Evolutionary conservation across 441 rosid genomes (phyloP).

Genomic region (Adansonia grandidieri): DNA sequence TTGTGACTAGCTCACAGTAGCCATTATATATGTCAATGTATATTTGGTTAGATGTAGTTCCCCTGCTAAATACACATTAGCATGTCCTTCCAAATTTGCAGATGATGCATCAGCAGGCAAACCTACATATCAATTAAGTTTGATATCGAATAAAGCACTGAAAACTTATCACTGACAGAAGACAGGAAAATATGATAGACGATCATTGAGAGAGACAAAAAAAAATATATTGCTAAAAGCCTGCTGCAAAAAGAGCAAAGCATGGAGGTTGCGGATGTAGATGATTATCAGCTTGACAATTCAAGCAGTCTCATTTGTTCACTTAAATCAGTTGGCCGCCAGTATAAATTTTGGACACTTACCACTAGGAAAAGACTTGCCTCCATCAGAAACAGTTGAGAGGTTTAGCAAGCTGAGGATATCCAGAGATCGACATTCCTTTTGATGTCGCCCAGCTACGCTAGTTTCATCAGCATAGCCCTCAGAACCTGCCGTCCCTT

Average conservation of each 20-base stretch:
- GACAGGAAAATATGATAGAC: slow-evolving; percentile 14
- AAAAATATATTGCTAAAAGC: background rate
- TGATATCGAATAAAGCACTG: background rate
- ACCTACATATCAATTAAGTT: slow-evolving; percentile 16
- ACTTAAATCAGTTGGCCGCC: background rate
- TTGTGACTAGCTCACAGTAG: background rate
- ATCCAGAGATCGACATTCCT: slow-evolving; percentile 72
- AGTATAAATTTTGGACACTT: slow-evolving; percentile 20
- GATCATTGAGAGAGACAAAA: background rate
- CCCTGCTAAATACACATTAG: background rate
- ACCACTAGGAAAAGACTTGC: slow-evolving; percentile 44
- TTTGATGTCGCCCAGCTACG: slow-evolving; percentile 28
- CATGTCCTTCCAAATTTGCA: slow-evolving; percentile 12
- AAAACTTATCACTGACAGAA: slow-evolving; percentile 4
- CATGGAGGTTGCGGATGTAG: slow-evolving; percentile 1
- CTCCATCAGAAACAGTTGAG: slow-evolving; percentile 43
- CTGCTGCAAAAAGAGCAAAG: background rate
- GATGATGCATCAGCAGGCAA: slow-evolving; percentile 8
- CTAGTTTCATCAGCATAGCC: slow-evolving; percentile 38
- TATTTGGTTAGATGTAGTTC: background rate
- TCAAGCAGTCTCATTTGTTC: background rate
- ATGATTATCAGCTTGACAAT: background rate
- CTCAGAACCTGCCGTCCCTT: slow-evolving; percentile 43
- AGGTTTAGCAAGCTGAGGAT: slow-evolving; percentile 64
- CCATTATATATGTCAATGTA: background rate